Percentiles rank a stretch among this genome's conserved stretches.
Evolutionary conservation across 2,329 filamentous ascomycete species (phyloP).

Genomic region (Penicillium paneum): DNA sequence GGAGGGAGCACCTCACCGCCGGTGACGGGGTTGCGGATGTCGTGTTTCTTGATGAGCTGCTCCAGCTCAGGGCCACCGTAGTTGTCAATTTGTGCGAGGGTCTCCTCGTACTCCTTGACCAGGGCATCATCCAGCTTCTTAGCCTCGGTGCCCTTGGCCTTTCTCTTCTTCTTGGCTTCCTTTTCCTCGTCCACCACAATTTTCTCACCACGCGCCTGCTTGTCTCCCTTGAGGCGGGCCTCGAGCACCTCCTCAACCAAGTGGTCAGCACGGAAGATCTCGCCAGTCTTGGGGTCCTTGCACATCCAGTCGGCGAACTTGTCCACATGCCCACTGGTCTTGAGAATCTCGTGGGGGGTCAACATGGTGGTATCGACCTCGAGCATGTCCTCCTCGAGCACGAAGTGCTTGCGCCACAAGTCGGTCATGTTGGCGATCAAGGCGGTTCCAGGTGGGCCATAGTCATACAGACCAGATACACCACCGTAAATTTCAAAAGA

Average conservation of each 20-base stretch:
- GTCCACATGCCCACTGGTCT: conserved; percentile 94
- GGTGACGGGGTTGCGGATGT: conserved; percentile 83
- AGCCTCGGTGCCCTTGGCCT: conserved; percentile 69
- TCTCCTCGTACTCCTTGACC: conserved; percentile 85
- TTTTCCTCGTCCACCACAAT: conserved; percentile 65
- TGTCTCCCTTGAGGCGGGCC: conserved; percentile 80
- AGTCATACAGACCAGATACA: conserved; percentile 86
- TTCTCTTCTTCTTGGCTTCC: conserved; percentile 88
- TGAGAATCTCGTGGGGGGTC: conserved; percentile 88
- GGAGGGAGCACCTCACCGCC: conserved; percentile 74
- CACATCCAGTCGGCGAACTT: conserved; percentile 99
- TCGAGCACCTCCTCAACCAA: conserved; percentile 93
- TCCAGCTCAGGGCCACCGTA: conserved; percentile 84
- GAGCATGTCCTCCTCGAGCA: conserved; percentile 91
- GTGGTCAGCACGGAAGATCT: conserved; percentile 94
- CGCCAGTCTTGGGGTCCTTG: conserved; percentile 96
- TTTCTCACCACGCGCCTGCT: conserved; percentile 83
- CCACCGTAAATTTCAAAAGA: conserved; percentile 95
- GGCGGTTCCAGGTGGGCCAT: conserved; percentile 82
- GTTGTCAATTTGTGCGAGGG: conserved; percentile 93
- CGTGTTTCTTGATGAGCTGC: conserved; percentile 82
- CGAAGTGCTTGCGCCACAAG: conserved; percentile 88
- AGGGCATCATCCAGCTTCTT: conserved; percentile 84
- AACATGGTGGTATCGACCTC: conserved; percentile 92
- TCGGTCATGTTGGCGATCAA: conserved; percentile 86